Evolutionary conservation across 805 yeast genomes (phyloP).

Genomic region (Teunomyces cretensis): DNA sequence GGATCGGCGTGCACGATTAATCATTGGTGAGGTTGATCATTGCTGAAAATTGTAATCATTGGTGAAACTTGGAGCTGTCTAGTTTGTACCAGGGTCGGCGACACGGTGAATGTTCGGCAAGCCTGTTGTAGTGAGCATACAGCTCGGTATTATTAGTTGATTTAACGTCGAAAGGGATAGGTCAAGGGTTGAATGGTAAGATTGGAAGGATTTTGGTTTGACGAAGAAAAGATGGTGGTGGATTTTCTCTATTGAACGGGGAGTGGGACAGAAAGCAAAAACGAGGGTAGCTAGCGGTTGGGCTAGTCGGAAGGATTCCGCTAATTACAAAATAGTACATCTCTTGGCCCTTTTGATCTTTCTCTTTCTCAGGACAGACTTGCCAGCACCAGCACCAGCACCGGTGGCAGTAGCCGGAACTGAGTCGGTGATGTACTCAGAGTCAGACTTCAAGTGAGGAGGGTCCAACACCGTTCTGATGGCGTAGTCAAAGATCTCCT

Average conservation of each 20-base stretch:
- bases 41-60: not conserved
- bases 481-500: constrained; percentile 80
- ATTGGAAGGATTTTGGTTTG: no score
- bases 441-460: constrained; percentile 26
- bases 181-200: no score
- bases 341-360: constrained; percentile 33
- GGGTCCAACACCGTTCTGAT: constrained; percentile 66
- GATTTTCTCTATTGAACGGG: not conserved
- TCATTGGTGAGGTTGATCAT: not conserved
- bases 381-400: constrained; percentile 8
- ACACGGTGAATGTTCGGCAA: no score
- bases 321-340: constrained; percentile 33
- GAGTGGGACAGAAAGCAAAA: not conserved
- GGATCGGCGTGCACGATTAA: constrained; percentile 1
- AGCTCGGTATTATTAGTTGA: no score
- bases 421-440: constrained; percentile 12
- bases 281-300: not conserved
- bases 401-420: constrained; percentile 14
- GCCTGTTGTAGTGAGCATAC: no score
- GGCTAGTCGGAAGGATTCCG: no score
- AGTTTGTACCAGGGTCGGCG: no score
- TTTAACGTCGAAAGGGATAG: no score
- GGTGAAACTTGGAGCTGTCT: not conserved
- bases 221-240: no score
- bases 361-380: constrained; percentile 18